Percentiles rank a stretch among this genome's conserved stretches.
Conservation (phyloP, 176 grass and related monocot genomes). For the Oryza nivara region DNA sequence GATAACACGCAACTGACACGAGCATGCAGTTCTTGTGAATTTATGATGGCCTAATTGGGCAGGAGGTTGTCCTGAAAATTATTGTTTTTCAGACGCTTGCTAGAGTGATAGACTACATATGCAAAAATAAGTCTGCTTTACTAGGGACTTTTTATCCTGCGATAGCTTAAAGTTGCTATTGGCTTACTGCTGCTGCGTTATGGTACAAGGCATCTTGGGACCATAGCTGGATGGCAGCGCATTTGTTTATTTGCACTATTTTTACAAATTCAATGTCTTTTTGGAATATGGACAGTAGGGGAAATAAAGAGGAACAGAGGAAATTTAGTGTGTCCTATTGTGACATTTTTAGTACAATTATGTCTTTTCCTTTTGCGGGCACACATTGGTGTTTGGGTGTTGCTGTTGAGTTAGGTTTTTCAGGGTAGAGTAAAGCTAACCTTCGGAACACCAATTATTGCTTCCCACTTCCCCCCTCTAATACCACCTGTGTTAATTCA, state of each 20-base stretch:
- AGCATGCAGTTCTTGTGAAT: neutral
- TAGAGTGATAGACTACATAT: neutral
- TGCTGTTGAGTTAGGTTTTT: neutral
- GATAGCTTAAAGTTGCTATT: neutral
- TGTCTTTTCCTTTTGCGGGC: neutral
- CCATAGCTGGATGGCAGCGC: neutral
- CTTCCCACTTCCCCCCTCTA: neutral
- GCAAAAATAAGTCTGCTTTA: neutral
- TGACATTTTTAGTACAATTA: neutral
- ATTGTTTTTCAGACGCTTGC: neutral
- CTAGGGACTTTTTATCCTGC: neutral
- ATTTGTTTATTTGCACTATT: slow-evolving; percentile 7
- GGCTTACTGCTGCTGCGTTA: neutral
- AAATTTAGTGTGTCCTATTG: neutral
- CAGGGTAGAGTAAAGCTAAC: slow-evolving; percentile 1
- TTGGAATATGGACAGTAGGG: neutral
- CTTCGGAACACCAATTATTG: neutral
- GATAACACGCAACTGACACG: neutral
- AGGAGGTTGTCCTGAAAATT: neutral
- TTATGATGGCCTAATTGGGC: neutral
- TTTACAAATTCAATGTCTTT: neutral
- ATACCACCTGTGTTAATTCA: slow-evolving; percentile 16
- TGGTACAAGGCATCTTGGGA: neutral
- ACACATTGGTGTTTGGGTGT: neutral
- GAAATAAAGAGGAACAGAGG: neutral